Evolutionary conservation across 331 rosid species (phyloP), one percentile per base, ranked within the genome.

Genomic region (Quercus phellos): DNA sequence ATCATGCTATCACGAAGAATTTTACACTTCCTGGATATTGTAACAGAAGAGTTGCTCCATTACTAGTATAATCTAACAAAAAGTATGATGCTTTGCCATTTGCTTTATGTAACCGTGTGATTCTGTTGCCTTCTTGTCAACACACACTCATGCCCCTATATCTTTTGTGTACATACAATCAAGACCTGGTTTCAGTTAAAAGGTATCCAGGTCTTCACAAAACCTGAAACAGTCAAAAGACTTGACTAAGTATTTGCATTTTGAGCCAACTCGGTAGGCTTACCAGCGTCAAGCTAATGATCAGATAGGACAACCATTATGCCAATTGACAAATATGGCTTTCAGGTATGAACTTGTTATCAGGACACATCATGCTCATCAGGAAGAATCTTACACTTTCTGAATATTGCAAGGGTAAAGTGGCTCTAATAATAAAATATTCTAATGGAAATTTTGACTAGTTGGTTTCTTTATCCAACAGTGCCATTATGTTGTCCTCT

Each of bases 231-330:
- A 8, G 46, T 38, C 46, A 60, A 60, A 17, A 13, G 68, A 60
- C 38, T 60, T 13, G 68, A 60, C 29, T 27, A 27, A 60, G 38
- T 26, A 60, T 26, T 24, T 16, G 68, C 27, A 60, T 26, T 61
- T 29, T 13, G 2, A 29, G 69, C 69, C 69, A 61, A 61, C 69
- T 61, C 2, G 43, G 69, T 13, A 29, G 69, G 69, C 42, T 29
- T 61, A 61, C 69, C 69, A 26, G 22, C 22, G 1, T 29, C 69
- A 61, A 61, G 69, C 69, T 61, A 61, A 29, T 1, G 16, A 55
- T 78, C 58, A 70, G 35, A 81, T 30, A 53, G 42, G 46, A 50
- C 43, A n/a, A 81, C 74, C 71, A 68, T 69, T 29, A 27, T 42
- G 74, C 72, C 10, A 72, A 18, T 35, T 26, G 51, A 21, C 51